phyloP scores from a whole-genome alignment of 2,329 filamentous ascomycete species.

The Penicillium sp. region DNA sequence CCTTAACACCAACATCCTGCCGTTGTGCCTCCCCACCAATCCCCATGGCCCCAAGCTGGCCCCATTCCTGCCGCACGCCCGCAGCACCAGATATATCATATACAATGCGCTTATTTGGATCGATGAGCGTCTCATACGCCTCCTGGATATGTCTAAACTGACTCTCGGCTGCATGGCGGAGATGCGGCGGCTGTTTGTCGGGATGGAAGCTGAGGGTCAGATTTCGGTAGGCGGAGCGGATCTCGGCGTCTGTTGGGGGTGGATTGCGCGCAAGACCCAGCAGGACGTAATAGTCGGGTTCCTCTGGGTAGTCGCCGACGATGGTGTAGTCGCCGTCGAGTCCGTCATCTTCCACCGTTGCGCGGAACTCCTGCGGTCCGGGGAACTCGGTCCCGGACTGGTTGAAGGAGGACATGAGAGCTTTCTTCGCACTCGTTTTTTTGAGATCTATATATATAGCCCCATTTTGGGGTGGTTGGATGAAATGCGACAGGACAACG shows the following conservation, averaged over 20 bases:
- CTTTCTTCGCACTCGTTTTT: neutral
- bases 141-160: constrained; percentile 41
- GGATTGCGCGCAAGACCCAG: constrained; percentile 40
- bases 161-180: constrained; percentile 36
- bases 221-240: constrained; percentile 45
- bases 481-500: constrained; percentile 1
- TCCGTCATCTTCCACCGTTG: constrained; percentile 19
- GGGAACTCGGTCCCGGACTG: constrained; percentile 10
- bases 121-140: constrained; percentile 45
- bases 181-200: constrained; percentile 44
- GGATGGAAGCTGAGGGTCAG: constrained; percentile 46
- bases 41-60: constrained; percentile 33
- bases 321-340: constrained; percentile 29
- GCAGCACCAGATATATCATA: constrained; percentile 45
- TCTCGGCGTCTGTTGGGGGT: constrained; percentile 41
- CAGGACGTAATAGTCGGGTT: constrained; percentile 44
- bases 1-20: constrained; percentile 37
- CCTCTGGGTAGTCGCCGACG: constrained; percentile 31
- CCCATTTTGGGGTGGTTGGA: constrained; percentile 7
- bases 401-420: constrained; percentile 15
- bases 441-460: constrained; percentile 5
- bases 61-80: constrained; percentile 42
- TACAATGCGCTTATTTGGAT: constrained; percentile 42
- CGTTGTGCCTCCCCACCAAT: constrained; percentile 28
- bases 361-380: constrained; percentile 15